These are phyloP conservation scores for Coemansia sp. DNA, from an alignment of 192 early-diverging fungal species.

Conservation along the genomic window DNA sequence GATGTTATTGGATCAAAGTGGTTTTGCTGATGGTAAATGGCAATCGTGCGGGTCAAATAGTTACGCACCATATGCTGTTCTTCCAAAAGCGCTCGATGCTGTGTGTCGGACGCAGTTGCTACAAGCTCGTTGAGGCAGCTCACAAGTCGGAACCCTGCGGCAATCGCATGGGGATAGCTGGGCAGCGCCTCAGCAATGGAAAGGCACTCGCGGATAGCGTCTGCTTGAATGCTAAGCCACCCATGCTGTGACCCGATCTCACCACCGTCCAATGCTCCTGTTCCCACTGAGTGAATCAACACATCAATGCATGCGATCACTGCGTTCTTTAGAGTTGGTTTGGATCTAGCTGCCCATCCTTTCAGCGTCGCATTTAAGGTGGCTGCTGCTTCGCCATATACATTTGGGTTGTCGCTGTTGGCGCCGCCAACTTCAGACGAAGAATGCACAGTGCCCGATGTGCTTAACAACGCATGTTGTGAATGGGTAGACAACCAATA, in stretches of 20 bases:
- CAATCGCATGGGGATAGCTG: slow-evolving; percentile 47
- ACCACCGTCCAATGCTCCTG: background rate
- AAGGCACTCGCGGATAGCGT: slow-evolving; percentile 48
- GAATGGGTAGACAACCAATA: slow-evolving; percentile 2
- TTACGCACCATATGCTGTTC: slow-evolving; percentile 45
- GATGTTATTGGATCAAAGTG: slow-evolving; percentile 17
- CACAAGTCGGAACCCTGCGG: slow-evolving; percentile 32
- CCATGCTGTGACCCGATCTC: slow-evolving; percentile 4
- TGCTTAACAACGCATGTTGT: slow-evolving; percentile 4
- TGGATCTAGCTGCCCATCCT: slow-evolving; percentile 28
- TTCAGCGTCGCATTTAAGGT: slow-evolving; percentile 5
- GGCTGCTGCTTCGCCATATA: background rate
- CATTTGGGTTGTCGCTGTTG: background rate
- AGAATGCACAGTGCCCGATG: slow-evolving; percentile 5
- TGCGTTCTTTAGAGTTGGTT: slow-evolving; percentile 14
- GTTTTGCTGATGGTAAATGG: slow-evolving; percentile 25
- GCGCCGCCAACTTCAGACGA: slow-evolving; percentile 12
- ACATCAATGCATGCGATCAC: slow-evolving; percentile 40
- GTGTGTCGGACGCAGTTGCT: slow-evolving; percentile 13
- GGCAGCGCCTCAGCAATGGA: slow-evolving; percentile 47
- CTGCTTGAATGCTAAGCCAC: slow-evolving; percentile 43
- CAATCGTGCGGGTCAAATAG: slow-evolving; percentile 36
- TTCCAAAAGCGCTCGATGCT: slow-evolving; percentile 24
- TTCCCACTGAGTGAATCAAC: slow-evolving; percentile 23
- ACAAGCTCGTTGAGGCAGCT: slow-evolving; percentile 35